Conservation (phyloP, 1,284 basidiomycete species). For the Puccinia coronata region DNA sequence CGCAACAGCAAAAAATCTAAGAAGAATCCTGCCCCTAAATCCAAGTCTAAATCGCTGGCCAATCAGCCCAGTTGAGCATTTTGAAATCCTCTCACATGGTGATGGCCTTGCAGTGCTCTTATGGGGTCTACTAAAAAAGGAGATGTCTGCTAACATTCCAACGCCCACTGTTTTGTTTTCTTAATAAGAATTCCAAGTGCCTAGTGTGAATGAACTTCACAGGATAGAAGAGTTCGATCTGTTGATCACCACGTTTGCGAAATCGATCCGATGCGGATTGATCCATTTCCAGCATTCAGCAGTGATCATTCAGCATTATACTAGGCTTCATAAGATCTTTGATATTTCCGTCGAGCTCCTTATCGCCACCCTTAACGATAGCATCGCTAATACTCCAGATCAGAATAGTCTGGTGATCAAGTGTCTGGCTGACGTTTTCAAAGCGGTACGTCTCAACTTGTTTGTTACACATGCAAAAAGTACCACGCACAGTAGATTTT, state of each 20-base stretch:
- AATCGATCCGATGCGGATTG: constrained; percentile 44
- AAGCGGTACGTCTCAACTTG: constrained; percentile 27
- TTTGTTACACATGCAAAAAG: background rate
- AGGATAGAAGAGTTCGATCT: constrained; percentile 38
- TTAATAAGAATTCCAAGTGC: background rate
- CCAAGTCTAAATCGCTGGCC: background rate
- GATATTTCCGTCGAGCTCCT: constrained; percentile 37
- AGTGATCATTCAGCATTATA: constrained; percentile 34
- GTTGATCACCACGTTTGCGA: constrained; percentile 46
- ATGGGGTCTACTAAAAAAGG: background rate
- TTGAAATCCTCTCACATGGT: background rate
- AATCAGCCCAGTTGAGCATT: constrained; percentile 5
- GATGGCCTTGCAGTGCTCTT: too few species aligned
- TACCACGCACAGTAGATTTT: background rate
- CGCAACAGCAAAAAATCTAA: constrained; percentile 3
- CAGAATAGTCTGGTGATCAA: constrained; percentile 17
- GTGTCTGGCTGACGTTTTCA: constrained; percentile 21
- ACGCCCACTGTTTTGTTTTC: background rate
- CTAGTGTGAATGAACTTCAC: constrained; percentile 26
- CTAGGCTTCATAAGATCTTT: constrained; percentile 35
- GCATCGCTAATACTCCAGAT: background rate
- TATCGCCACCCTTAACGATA: constrained; percentile 22
- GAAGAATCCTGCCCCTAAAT: background rate
- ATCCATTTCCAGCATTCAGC: constrained; percentile 36
- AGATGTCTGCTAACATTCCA: background rate